Conservation (phyloP, 2,329 filamentous ascomycete genomes). For the Microdochium trichocladiopsis region DNA sequence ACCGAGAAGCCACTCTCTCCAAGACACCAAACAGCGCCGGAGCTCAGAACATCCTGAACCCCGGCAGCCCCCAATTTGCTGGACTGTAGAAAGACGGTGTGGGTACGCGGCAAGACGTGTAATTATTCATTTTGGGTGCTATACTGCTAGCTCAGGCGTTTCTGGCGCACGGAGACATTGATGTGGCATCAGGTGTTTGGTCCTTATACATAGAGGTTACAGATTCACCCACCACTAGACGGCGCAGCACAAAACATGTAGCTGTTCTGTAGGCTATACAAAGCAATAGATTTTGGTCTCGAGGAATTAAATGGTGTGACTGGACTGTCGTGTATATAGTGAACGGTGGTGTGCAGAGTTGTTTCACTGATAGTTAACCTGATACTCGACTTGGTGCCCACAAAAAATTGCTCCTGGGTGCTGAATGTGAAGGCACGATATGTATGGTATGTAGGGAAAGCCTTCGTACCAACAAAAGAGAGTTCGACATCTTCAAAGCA, state of each 20-base stretch:
- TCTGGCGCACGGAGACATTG: background rate
- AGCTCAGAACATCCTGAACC: conserved; percentile 22
- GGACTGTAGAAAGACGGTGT: conserved; percentile 13
- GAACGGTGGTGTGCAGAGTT: background rate
- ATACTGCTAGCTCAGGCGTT: background rate
- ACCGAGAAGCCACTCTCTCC: conserved; percentile 47
- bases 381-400: no score
- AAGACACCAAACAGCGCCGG: conserved; percentile 15
- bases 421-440: no score
- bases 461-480: no score
- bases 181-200: background rate
- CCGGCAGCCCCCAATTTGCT: conserved; percentile 22
- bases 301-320: no score
- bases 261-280: background rate
- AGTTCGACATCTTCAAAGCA: no score
- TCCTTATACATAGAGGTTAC: background rate
- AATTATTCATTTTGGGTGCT: background rate
- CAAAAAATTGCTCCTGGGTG: no score
- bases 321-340: no score
- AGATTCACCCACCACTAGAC: background rate
- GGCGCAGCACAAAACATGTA: background rate
- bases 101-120: background rate
- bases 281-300: background rate
- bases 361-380: background rate
- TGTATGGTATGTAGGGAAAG: no score